Percentiles rank a stretch among this genome's conserved stretches.
These are phyloP conservation scores for Xanthoconium separans DNA, from an alignment of 1,284 basidiomycete species.

Conservation along the genomic window DNA sequence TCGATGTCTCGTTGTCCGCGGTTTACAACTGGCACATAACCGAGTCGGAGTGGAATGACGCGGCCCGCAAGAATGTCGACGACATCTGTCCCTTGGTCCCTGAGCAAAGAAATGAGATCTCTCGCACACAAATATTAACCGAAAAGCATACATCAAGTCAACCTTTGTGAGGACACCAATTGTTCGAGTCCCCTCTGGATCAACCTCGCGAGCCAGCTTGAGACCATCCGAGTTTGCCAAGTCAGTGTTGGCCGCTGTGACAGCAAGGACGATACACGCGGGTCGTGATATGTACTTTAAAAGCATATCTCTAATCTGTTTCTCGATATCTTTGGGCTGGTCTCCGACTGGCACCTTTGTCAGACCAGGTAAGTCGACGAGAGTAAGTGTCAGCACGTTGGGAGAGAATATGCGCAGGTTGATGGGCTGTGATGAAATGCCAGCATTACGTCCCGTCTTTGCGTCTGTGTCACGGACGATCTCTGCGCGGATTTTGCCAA, in stretches of 20 bases:
- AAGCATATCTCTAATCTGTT: conserved; percentile 96
- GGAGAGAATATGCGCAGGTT: conserved; percentile 97
- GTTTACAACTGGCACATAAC: conserved; percentile 98
- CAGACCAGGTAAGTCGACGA: conserved; percentile 95
- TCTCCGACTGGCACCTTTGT: conserved; percentile 98
- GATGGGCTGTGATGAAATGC: conserved; percentile 94
- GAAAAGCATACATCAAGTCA: conserved; percentile 81
- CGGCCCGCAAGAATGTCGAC: conserved; percentile 98
- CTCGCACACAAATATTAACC: background rate
- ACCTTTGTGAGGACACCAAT: conserved; percentile 99
- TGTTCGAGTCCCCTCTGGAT: conserved; percentile 93
- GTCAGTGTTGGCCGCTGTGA: conserved; percentile 95
- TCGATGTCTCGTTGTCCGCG: conserved; percentile 98
- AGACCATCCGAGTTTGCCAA: conserved; percentile 98
- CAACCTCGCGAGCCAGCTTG: conserved; percentile 95
- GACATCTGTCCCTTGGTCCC: conserved; percentile 96
- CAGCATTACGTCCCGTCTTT: conserved; percentile 97
- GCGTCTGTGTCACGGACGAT: conserved; percentile 96
- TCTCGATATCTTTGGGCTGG: conserved; percentile 97
- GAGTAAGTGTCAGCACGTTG: conserved; percentile 93
- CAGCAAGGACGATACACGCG: conserved; percentile 87
- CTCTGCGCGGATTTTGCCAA: conserved; percentile 94
- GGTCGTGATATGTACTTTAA: conserved; percentile 95
- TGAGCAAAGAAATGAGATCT: conserved; percentile 33
- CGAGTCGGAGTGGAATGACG: conserved; percentile 89